Evolutionary conservation across 1,284 basidiomycete genomes (phyloP).

Genomic region (Schizophyllum amplum): DNA sequence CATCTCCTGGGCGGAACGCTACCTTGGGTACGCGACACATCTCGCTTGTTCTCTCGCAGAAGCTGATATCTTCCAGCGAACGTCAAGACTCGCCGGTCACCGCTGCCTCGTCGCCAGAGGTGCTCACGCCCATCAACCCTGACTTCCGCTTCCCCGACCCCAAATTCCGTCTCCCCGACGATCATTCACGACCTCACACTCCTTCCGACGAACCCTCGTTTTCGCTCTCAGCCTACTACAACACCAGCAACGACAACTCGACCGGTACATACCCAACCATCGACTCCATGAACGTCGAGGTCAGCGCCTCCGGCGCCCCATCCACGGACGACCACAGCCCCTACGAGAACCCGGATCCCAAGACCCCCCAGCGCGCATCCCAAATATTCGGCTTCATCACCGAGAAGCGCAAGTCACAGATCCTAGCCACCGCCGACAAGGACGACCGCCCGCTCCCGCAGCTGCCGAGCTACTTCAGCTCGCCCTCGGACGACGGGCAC

Average conservation of each 20-base stretch:
- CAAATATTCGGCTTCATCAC: constrained; percentile 62
- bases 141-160: constrained; percentile 24
- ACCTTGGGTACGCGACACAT: constrained; percentile 48
- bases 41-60: not conserved
- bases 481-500: constrained; percentile 21
- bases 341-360: constrained; percentile 27
- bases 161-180: constrained; percentile 16
- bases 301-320: constrained; percentile 40
- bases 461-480: constrained; percentile 28
- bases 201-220: not conserved
- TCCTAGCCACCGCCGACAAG: constrained; percentile 16
- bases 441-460: constrained; percentile 24
- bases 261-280: constrained; percentile 35
- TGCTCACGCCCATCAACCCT: constrained; percentile 33
- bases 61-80: constrained; percentile 4
- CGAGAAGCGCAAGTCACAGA: constrained; percentile 28
- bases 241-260: not conserved
- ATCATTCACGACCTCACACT: constrained; percentile 18
- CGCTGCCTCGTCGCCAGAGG: constrained; percentile 37
- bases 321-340: constrained; percentile 16
- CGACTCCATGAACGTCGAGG: constrained; percentile 66
- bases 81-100: constrained; percentile 37
- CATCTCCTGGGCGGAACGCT: constrained; percentile 73
- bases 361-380: constrained; percentile 54
- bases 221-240: not conserved